Base-by-base conservation (phyloP, 2,329 filamentous ascomycete species). In the Monilinia fructicola region DNA sequence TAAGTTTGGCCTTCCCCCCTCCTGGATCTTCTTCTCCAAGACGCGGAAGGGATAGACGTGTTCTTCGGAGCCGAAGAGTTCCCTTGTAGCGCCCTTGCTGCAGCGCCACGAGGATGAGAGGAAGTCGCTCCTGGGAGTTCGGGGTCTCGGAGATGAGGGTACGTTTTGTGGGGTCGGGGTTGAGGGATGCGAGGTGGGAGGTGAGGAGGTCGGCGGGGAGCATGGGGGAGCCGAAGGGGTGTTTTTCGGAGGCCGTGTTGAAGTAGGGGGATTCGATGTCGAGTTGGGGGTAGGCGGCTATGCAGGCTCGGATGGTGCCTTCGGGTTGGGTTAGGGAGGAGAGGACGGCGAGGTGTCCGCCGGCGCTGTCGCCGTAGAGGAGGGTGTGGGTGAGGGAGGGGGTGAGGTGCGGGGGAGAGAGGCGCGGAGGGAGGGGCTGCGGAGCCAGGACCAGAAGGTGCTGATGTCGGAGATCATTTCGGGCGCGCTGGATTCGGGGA, bases 361-460 rank as follows among this genome's bases (percentile, higher is more conserved):
- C 60, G 10, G 52, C 53, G 38, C 23, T 54, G 12, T 68, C 26
- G 23, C 56, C 64, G 11, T 42, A 23, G 28, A 54, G 54, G 31
- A 63, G 35, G 23, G 56, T 61, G 14, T 53, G 64, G n/a, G 40
- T 4, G 21, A 67, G 31, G 16, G 54, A 14, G n/a, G 53, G 18
- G 28, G 56, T 60, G 23, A 66, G 28, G 62, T 58, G 40, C 2
- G 6, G 3, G 58, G 55, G 6, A 71, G 67, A 10, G 55, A 64
- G 23, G 26, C 65, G 52, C 70, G 64, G 4, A 46, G 18, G 0
- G 18, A 3, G 42, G 42, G 42, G 18, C 14, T 21, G 10, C 16
- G 42, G 58, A 82, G 70, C 82, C 82, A 85, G 7, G 67, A 67
- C 80, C 80, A 84, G 71, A 82, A 81, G 68, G 81, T 79, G 16